Evolutionary conservation across 2,329 filamentous ascomycete species (phyloP).

Genomic region (Phialophora tarda): DNA sequence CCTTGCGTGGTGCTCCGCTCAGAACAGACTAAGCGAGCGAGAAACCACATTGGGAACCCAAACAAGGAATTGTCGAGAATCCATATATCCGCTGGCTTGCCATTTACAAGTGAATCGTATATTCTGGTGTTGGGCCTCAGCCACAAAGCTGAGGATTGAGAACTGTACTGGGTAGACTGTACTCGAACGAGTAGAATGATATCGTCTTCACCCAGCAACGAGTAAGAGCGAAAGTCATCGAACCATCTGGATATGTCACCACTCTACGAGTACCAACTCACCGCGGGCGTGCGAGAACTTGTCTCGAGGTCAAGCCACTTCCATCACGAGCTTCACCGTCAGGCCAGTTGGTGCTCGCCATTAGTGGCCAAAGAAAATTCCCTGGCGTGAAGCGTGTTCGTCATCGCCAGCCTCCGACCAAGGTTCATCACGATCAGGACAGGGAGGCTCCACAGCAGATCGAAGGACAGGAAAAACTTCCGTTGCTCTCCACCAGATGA

Average conservation of each 20-base stretch:
- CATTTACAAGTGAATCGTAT: not conserved
- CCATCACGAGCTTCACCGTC: constrained; percentile 2
- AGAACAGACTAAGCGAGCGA: constrained; percentile 4
- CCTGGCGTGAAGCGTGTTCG: not conserved
- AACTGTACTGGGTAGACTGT: not conserved
- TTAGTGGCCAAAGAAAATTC: not conserved
- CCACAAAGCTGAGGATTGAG: not conserved
- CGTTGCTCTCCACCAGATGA: constrained; percentile 13
- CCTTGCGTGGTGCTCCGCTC: not conserved
- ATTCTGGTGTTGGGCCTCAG: not conserved
- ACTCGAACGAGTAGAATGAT: not conserved
- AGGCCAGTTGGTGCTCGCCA: not conserved
- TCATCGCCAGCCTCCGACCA: constrained; percentile 8
- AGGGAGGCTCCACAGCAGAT: not conserved
- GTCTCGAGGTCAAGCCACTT: constrained; percentile 6
- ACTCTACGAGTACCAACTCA: not conserved
- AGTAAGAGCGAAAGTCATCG: not conserved
- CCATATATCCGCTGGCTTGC: not conserved
- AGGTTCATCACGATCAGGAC: constrained; percentile 13
- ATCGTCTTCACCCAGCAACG: not conserved
- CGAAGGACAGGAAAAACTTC: constrained; percentile 4
- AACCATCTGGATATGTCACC: not conserved
- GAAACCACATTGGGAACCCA: not conserved
- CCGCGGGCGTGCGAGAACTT: not conserved
- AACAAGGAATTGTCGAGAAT: not conserved